Evolutionary conservation across 2,329 filamentous ascomycete genomes (phyloP).

Genomic region (Bipolaris sorokiniana): DNA sequence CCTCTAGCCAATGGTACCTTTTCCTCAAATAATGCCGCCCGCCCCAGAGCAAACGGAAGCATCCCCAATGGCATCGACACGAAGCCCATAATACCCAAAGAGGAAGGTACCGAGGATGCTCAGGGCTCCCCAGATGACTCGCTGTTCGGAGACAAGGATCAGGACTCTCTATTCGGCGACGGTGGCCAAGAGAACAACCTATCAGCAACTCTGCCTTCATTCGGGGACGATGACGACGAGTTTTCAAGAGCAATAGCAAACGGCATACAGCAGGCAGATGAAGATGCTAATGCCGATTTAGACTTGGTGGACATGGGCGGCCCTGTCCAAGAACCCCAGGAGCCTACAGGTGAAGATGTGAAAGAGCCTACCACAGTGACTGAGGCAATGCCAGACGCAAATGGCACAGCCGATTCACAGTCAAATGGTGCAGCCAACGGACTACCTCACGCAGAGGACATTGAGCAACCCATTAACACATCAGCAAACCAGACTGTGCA

Average conservation of each 20-base stretch:
- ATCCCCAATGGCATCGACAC: constrained; percentile 50
- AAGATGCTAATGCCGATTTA: constrained; percentile 50
- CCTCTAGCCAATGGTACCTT: constrained; percentile 68
- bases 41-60: constrained; percentile 63
- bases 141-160: constrained; percentile 78
- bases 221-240: constrained; percentile 82
- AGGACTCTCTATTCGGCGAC: constrained; percentile 84
- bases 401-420: constrained; percentile 30
- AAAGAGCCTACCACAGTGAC: constrained; percentile 29
- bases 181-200: constrained; percentile 57
- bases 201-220: constrained; percentile 57
- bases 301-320: constrained; percentile 56
- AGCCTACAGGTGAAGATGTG: constrained; percentile 22
- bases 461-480: constrained; percentile 27
- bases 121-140: constrained; percentile 74
- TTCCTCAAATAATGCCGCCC: constrained; percentile 72
- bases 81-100: constrained; percentile 31
- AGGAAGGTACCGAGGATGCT: constrained; percentile 61
- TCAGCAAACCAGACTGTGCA: constrained; percentile 47
- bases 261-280: constrained; percentile 53
- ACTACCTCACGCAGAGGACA: constrained; percentile 59
- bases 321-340: constrained; percentile 50
- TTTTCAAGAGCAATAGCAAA: constrained; percentile 75
- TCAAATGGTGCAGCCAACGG: constrained; percentile 50
- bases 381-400: constrained; percentile 23